Evolutionary conservation across 2,329 filamentous ascomycete species (phyloP).

Genomic region (Aureobasidium subglaciale): DNA sequence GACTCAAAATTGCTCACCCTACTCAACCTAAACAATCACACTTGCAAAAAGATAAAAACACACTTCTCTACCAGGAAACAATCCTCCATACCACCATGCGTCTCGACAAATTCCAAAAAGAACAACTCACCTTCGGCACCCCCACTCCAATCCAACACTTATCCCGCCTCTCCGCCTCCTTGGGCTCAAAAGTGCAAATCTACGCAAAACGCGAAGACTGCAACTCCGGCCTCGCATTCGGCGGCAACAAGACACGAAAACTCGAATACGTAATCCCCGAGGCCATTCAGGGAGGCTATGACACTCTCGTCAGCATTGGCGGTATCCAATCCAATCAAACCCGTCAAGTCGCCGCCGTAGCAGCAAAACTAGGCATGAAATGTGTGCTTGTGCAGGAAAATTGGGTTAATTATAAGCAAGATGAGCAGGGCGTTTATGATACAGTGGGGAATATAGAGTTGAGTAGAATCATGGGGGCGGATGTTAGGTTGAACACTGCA

Average conservation of each 20-base stretch:
- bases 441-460: conserved; percentile 21
- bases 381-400: conserved; percentile 27
- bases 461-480: conserved; percentile 28
- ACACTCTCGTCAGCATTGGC: conserved; percentile 31
- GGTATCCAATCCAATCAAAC: conserved; percentile 35
- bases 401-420: conserved; percentile 22
- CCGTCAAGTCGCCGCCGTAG: conserved; percentile 30
- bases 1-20: no score
- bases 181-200: conserved; percentile 54
- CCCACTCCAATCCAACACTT: conserved; percentile 63
- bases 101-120: conserved; percentile 42
- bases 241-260: conserved; percentile 35
- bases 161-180: conserved; percentile 55
- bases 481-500: conserved; percentile 53
- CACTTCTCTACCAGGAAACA: background rate
- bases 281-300: conserved; percentile 24
- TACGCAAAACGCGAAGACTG: conserved; percentile 68
- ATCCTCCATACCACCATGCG: conserved; percentile 3
- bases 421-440: conserved; percentile 1
- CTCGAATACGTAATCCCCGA: conserved; percentile 33
- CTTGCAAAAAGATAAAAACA: background rate
- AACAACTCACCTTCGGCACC: conserved; percentile 53
- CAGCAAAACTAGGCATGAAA: conserved; percentile 27
- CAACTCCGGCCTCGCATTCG: conserved; percentile 29
- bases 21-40: background rate